Conservation (phyloP, 495 filamentous ascomycete genomes). For the Thermochaetoides thermophila region DNA sequence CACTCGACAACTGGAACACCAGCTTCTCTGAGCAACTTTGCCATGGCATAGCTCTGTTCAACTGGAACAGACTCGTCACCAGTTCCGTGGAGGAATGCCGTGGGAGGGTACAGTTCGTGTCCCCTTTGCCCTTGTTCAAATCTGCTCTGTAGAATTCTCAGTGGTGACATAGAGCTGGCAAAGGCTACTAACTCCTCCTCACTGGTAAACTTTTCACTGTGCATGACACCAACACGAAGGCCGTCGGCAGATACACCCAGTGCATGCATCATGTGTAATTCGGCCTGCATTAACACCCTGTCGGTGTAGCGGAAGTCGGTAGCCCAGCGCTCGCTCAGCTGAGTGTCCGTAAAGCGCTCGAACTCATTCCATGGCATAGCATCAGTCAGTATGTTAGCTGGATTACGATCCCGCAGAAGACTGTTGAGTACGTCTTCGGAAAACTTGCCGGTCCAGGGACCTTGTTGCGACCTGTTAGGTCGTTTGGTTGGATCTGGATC, state of each 20-base stretch:
- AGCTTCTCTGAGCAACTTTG: neutral
- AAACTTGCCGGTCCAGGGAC: conserved; percentile 12
- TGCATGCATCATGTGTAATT: conserved; percentile 13
- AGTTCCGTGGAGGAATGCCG: conserved; percentile 7
- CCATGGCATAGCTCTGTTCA: conserved; percentile 4
- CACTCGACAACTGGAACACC: conserved; percentile 2
- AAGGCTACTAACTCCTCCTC: conserved; percentile 9
- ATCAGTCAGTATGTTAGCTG: conserved; percentile 9
- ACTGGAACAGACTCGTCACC: conserved; percentile 2
- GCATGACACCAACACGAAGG: conserved; percentile 9
- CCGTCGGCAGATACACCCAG: neutral
- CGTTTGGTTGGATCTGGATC: neutral
- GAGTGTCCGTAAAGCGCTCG: conserved; percentile 4
- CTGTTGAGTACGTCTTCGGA: conserved; percentile 7
- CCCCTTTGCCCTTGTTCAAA: neutral
- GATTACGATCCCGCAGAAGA: conserved; percentile 10
- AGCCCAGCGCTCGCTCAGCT: conserved; percentile 11
- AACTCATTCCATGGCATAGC: conserved; percentile 13
- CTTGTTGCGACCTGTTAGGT: neutral
- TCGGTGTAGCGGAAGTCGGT: conserved; percentile 10
- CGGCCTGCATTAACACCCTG: conserved; percentile 13
- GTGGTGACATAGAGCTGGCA: conserved; percentile 8
- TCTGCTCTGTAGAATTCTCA: conserved; percentile 5
- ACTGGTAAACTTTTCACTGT: conserved; percentile 11
- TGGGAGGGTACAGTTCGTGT: conserved; percentile 11